Percentiles rank a stretch among this genome's conserved stretches.
Conservation (phyloP, 1,284 basidiomycete genomes). For the Filobasidium uniguttulatum region DNA sequence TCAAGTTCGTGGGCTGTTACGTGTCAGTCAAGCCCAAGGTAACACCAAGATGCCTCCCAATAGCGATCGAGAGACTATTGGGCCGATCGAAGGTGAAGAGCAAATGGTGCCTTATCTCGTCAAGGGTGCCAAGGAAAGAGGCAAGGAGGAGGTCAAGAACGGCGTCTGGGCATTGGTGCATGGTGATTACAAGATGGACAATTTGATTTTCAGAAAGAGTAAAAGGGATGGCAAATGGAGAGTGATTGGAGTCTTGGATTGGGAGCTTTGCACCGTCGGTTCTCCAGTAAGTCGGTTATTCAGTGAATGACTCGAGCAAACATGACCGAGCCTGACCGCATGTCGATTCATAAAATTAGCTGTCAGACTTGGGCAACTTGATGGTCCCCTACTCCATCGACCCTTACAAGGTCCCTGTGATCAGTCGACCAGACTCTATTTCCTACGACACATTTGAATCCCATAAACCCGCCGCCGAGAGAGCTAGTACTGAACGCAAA, state of each 20-base stretch:
- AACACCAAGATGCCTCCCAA: constrained; percentile 46
- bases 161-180: constrained; percentile 59
- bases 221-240: constrained; percentile 47
- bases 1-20: constrained; percentile 71
- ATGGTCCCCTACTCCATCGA: constrained; percentile 70
- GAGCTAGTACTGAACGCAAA: background rate
- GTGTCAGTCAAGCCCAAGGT: constrained; percentile 60
- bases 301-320: background rate
- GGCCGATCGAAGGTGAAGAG: constrained; percentile 46
- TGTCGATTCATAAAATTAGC: constrained; percentile 38
- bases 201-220: constrained; percentile 83
- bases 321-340: background rate
- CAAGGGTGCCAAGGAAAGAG: constrained; percentile 52
- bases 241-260: constrained; percentile 89
- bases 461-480: background rate
- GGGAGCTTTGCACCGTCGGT: constrained; percentile 89
- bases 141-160: constrained; percentile 51
- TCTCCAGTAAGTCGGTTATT: constrained; percentile 47
- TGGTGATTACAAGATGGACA: constrained; percentile 95
- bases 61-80: constrained; percentile 32
- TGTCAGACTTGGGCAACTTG: constrained; percentile 84
- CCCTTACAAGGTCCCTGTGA: constrained; percentile 26
- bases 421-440: constrained; percentile 12
- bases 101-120: constrained; percentile 55
- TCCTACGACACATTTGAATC: constrained; percentile 29